Conservation (phyloP, 2,329 filamentous ascomycete species). For the Knufia fluminis region DNA sequence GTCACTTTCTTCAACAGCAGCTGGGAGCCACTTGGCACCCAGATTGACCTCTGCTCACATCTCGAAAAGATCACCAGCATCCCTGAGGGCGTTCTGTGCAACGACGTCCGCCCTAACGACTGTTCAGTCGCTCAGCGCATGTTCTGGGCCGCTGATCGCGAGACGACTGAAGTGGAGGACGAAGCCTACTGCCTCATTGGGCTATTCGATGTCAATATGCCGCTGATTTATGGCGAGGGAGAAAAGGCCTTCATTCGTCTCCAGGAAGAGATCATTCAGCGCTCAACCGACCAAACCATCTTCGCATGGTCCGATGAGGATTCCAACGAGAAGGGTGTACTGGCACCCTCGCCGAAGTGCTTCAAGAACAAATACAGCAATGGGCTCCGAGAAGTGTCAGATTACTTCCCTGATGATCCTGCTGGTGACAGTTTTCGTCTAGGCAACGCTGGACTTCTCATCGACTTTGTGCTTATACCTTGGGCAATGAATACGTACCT, state of each 20-base stretch:
- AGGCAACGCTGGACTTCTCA: background rate
- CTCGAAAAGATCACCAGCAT: background rate
- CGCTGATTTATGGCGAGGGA: slow-evolving; percentile 34
- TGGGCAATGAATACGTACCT: slow-evolving; percentile 7
- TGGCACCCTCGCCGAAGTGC: slow-evolving; percentile 4
- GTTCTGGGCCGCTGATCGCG: slow-evolving; percentile 32
- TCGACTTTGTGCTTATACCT: slow-evolving; percentile 5
- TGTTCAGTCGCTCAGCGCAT: slow-evolving; percentile 27
- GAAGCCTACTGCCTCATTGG: slow-evolving; percentile 37
- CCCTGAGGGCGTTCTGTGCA: background rate
- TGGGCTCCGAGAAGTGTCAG: background rate
- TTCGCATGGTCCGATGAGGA: slow-evolving; percentile 4
- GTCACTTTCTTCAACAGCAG: slow-evolving; percentile 11
- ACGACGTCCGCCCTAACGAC: background rate
- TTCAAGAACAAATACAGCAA: slow-evolving; percentile 6
- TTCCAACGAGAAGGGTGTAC: background rate
- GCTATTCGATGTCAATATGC: slow-evolving; percentile 37
- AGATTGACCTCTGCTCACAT: background rate
- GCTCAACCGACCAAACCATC: slow-evolving; percentile 13
- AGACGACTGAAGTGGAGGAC: slow-evolving; percentile 32
- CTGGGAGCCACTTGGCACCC: slow-evolving; percentile 8
- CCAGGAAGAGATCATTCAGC: slow-evolving; percentile 17
- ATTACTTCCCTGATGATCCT: slow-evolving; percentile 1
- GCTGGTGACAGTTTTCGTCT: background rate
- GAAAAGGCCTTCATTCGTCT: slow-evolving; percentile 22